phyloP scores from a whole-genome alignment of 2,329 filamentous ascomycete species.

The Colletotrichum sublineola region DNA sequence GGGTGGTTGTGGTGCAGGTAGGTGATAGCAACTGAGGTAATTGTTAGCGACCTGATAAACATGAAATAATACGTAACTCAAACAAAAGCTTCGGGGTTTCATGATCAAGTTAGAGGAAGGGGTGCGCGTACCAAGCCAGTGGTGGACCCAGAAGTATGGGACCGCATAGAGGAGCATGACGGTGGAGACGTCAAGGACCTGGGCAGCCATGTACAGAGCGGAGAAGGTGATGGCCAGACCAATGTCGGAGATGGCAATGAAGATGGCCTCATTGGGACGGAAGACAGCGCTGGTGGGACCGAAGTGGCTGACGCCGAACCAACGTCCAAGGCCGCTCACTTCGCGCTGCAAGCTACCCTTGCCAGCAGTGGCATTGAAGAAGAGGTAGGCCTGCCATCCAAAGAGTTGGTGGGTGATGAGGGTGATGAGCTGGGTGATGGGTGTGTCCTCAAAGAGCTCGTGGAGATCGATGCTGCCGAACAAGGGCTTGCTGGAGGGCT shows the following conservation, averaged over 20 bases:
- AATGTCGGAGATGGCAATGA: constrained; percentile 71
- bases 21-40: constrained; percentile 73
- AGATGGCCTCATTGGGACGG: constrained; percentile 67
- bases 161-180: constrained; percentile 71
- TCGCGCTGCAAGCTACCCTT: constrained; percentile 61
- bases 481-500: constrained; percentile 51
- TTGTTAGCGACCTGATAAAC: not conserved
- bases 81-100: not conserved
- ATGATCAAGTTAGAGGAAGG: not conserved
- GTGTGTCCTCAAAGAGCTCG: constrained; percentile 74
- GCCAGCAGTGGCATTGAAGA: constrained; percentile 69
- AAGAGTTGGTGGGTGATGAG: constrained; percentile 73
- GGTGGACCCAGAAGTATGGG: constrained; percentile 78
- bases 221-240: constrained; percentile 67
- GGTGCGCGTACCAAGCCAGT: constrained; percentile 71
- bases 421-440: constrained; percentile 65
- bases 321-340: constrained; percentile 49
- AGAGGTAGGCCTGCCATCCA: constrained; percentile 74
- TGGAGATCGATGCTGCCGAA: constrained; percentile 58
- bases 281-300: constrained; percentile 73
- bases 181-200: constrained; percentile 68
- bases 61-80: constrained; percentile 1
- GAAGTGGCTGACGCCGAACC: constrained; percentile 68
- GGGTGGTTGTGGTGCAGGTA: constrained; percentile 80
- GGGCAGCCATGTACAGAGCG: constrained; percentile 65